A percentile compares a stretch with the other conserved stretches of the same genome.
Evolutionary conservation across 352 stramenopile species (phyloP).

Genomic region (Peronospora destructor): DNA sequence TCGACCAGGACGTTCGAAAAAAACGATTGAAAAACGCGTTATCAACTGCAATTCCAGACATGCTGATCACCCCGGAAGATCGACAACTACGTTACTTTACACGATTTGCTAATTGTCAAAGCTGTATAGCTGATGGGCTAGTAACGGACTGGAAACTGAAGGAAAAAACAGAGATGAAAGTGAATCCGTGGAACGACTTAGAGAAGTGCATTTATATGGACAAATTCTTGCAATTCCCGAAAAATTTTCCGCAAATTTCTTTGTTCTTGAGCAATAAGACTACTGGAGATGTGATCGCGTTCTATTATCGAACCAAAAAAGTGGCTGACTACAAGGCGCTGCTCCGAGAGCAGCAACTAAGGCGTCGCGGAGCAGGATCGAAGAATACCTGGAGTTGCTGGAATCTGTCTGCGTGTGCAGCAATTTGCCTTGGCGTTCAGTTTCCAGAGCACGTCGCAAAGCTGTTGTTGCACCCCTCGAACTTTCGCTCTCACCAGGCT

Average conservation of each 20-base stretch:
- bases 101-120: constrained; percentile 47
- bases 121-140: constrained; percentile 59
- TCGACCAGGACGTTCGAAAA: constrained; percentile 77
- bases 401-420: constrained; percentile 75
- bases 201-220: constrained; percentile 99
- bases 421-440: constrained; percentile 77
- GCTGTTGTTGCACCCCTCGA: constrained; percentile 65
- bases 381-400: constrained; percentile 89
- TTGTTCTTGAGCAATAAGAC: constrained; percentile 92
- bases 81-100: constrained; percentile 47
- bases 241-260: constrained; percentile 97
- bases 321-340: constrained; percentile 95
- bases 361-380: constrained; percentile 66
- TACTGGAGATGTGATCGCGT: constrained; percentile 93
- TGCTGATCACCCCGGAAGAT: constrained; percentile 62
- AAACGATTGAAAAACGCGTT: constrained; percentile 80
- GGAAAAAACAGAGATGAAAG: constrained; percentile 62
- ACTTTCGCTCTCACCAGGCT: constrained; percentile 82
- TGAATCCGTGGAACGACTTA: constrained; percentile 96
- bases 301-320: constrained; percentile 99
- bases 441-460: constrained; percentile 65
- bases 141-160: constrained; percentile 55
- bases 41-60: constrained; percentile 78
- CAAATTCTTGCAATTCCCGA: constrained; percentile 98
- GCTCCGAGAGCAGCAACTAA: constrained; percentile 83